Conservation (phyloP, 345 rosid species). For the Murraya koenigii region DNA sequence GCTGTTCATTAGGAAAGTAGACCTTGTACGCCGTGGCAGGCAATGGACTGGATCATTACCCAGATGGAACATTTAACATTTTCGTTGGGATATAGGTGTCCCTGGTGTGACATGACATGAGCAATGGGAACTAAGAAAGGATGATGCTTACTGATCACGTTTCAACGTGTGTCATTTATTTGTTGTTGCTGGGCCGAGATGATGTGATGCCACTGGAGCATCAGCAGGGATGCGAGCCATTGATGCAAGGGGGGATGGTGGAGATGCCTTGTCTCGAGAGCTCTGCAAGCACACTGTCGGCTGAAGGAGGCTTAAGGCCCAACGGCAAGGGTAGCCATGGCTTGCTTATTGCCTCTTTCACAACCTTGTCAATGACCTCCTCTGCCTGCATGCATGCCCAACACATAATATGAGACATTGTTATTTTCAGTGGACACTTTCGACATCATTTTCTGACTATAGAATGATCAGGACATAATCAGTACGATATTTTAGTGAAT, state of each 20-base stretch:
- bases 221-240: conserved; percentile 34
- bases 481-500: background rate
- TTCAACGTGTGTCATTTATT: background rate
- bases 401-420: background rate
- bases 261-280: conserved; percentile 80
- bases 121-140: background rate
- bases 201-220: conserved; percentile 1
- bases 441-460: background rate
- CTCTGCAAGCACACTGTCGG: conserved; percentile 75
- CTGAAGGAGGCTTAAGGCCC: conserved; percentile 83
- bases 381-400: conserved; percentile 81
- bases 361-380: conserved; percentile 69
- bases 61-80: background rate
- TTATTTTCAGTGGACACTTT: background rate
- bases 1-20: conserved; percentile 19
- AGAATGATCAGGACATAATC: background rate
- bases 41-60: background rate
- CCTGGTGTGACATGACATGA: background rate
- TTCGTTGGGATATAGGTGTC: background rate
- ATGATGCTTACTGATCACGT: background rate
- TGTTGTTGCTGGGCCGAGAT: background rate
- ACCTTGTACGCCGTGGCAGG: background rate
- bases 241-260: conserved; percentile 47
- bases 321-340: conserved; percentile 92
- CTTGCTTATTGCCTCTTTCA: conserved; percentile 85